Evolutionary conservation across 768 basidiomycete genomes (phyloP).

Genomic region (Russula earlei): DNA sequence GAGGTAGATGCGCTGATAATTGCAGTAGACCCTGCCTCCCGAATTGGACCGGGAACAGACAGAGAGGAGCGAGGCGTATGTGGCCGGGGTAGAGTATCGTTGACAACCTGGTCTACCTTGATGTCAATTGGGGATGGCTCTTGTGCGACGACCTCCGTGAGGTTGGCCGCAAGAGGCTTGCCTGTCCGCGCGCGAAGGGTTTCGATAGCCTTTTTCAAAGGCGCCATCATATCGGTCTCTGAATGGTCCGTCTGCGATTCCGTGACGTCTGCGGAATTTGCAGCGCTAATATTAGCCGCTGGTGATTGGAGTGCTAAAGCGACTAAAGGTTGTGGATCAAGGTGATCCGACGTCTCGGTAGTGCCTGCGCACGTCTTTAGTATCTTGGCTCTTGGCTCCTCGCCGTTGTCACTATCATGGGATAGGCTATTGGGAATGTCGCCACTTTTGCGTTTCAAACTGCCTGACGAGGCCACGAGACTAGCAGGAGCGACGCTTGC

Average conservation of each 20-base stretch:
- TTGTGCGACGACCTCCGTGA: background rate
- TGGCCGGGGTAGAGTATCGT: slow-evolving; percentile 37
- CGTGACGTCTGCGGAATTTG: slow-evolving; percentile 5
- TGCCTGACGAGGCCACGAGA: slow-evolving; percentile 1
- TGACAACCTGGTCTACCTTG: slow-evolving; percentile 34
- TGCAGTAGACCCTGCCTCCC: background rate
- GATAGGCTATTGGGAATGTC: slow-evolving; percentile 22
- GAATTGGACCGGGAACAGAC: slow-evolving; percentile 1
- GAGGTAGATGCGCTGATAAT: background rate
- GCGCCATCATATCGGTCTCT: slow-evolving; percentile 47
- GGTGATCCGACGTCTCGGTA: background rate
- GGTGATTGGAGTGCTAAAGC: background rate
- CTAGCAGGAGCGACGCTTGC: slow-evolving; percentile 16
- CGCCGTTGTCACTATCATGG: background rate
- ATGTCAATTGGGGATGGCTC: background rate
- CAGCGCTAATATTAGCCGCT: background rate
- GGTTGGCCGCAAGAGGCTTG: slow-evolving; percentile 52
- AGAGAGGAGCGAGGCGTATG: background rate
- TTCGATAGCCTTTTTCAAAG: slow-evolving; percentile 64
- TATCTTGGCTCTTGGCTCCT: slow-evolving; percentile 39
- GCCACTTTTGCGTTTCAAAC: slow-evolving; percentile 57
- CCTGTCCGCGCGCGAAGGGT: slow-evolving; percentile 50
- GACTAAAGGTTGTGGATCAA: background rate
- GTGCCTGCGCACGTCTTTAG: slow-evolving; percentile 35
- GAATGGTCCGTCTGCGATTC: background rate